A percentile compares a stretch with the other conserved stretches of the same genome.
Conservation (phyloP, 495 filamentous ascomycete species). For the Daldinia childiae region DNA sequence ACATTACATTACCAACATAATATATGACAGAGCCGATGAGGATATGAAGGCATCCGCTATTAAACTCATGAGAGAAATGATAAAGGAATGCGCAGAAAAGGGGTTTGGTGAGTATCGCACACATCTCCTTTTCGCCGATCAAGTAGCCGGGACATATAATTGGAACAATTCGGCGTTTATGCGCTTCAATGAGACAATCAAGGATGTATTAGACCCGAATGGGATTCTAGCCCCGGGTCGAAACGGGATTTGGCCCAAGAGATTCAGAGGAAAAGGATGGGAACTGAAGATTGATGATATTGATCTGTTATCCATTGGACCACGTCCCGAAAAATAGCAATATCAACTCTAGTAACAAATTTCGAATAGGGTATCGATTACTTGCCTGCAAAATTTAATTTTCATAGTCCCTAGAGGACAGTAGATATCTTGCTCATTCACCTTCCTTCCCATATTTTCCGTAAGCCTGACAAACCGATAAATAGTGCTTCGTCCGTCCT, state of each 20-base stretch:
- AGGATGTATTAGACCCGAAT: constrained; percentile 62
- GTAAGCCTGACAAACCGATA: constrained; percentile 69
- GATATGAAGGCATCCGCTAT: constrained; percentile 48
- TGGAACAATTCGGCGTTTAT: constrained; percentile 60
- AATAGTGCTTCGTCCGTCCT: constrained; percentile 82
- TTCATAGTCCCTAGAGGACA: background rate
- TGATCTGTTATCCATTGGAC: constrained; percentile 38
- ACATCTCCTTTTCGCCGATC: constrained; percentile 61
- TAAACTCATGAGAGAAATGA: constrained; percentile 54
- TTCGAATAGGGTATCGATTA: constrained; percentile 30
- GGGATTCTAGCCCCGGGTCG: constrained; percentile 61
- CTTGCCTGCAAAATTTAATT: constrained; percentile 26
- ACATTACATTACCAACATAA: constrained; percentile 61
- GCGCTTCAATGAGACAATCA: constrained; percentile 61
- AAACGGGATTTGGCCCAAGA: constrained; percentile 61
- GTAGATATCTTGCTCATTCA: constrained; percentile 28
- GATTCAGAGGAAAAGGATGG: constrained; percentile 56
- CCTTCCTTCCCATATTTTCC: constrained; percentile 58
- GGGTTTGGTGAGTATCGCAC: constrained; percentile 65
- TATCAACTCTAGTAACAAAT: constrained; percentile 15
- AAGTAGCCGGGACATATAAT: constrained; percentile 61
- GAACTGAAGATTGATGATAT: constrained; percentile 44
- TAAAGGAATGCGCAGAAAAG: constrained; percentile 52
- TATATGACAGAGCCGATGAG: constrained; percentile 54
- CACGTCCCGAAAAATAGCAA: constrained; percentile 15